phyloP scores from a whole-genome alignment of 352 stramenopile species.

The Globisporangium okanoganense region DNA sequence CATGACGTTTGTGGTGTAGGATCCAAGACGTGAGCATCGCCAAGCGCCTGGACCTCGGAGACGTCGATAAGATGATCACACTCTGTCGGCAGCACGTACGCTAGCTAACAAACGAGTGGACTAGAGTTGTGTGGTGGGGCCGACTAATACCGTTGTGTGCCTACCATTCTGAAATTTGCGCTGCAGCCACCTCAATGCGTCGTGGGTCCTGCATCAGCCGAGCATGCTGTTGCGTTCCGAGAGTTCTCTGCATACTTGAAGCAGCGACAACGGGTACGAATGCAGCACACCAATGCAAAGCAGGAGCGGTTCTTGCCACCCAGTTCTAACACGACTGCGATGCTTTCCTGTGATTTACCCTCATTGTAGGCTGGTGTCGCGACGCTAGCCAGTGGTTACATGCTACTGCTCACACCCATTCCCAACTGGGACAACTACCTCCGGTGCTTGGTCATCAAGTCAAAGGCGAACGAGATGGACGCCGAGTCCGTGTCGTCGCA shows the following conservation, averaged over 20 bases:
- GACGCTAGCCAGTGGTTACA: constrained; percentile 29
- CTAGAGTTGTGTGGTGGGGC: background rate
- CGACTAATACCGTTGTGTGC: background rate
- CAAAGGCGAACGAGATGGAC: constrained; percentile 18
- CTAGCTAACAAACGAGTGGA: background rate
- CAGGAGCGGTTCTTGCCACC: background rate
- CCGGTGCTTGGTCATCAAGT: constrained; percentile 52
- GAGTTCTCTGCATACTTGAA: constrained; percentile 51
- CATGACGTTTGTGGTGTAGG: constrained; percentile 18
- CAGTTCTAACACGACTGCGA: background rate
- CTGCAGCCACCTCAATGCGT: constrained; percentile 52
- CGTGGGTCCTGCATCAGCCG: constrained; percentile 23
- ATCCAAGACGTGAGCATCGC: constrained; percentile 41
- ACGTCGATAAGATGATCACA: constrained; percentile 55
- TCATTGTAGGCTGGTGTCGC: constrained; percentile 50
- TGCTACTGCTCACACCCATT: constrained; percentile 58
- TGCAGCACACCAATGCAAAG: background rate
- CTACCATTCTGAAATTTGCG: background rate
- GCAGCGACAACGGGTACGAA: constrained; percentile 41
- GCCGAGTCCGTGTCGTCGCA: background rate
- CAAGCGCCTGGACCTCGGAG: constrained; percentile 53
- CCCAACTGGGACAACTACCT: constrained; percentile 31
- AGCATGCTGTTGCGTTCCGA: constrained; percentile 30
- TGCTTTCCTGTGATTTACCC: background rate
- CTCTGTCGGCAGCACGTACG: constrained; percentile 48